Percentiles rank a stretch among this genome's conserved stretches.
These are phyloP conservation scores for Coemansia sp. DNA, from an alignment of 192 early-diverging fungal genomes.

Conservation along the genomic window DNA sequence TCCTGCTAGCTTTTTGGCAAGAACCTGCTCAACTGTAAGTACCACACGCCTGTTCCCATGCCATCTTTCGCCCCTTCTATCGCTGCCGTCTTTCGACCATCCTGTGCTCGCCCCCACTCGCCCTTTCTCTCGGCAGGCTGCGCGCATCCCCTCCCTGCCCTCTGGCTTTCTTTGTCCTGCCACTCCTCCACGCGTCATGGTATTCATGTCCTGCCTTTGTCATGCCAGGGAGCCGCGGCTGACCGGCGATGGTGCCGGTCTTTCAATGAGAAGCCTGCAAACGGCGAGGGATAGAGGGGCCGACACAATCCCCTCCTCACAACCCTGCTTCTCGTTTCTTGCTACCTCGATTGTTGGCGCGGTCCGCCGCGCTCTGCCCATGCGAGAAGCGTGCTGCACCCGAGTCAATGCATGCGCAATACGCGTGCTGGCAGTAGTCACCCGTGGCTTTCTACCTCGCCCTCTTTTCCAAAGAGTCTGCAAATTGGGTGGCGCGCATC, in stretches of 20 bases:
- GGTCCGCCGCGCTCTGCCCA: background rate
- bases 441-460: background rate
- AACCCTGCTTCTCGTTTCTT: background rate
- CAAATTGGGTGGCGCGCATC: background rate
- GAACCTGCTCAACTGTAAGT: conserved; percentile 20
- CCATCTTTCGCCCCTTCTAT: background rate
- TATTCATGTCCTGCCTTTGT: background rate
- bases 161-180: background rate
- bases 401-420: background rate
- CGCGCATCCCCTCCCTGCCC: background rate
- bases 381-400: background rate
- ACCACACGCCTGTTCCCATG: background rate
- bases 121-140: background rate
- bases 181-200: background rate
- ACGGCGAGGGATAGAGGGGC: background rate
- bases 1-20: conserved; percentile 8
- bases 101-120: background rate
- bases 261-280: background rate
- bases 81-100: conserved; percentile 4
- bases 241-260: background rate
- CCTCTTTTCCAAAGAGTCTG: too few species aligned
- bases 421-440: background rate
- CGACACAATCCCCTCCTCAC: background rate
- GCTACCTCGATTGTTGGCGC: background rate
- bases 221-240: background rate